Conservation (phyloP, 2,329 filamentous ascomycete genomes). For the Sporothrix curviconia region DNA sequence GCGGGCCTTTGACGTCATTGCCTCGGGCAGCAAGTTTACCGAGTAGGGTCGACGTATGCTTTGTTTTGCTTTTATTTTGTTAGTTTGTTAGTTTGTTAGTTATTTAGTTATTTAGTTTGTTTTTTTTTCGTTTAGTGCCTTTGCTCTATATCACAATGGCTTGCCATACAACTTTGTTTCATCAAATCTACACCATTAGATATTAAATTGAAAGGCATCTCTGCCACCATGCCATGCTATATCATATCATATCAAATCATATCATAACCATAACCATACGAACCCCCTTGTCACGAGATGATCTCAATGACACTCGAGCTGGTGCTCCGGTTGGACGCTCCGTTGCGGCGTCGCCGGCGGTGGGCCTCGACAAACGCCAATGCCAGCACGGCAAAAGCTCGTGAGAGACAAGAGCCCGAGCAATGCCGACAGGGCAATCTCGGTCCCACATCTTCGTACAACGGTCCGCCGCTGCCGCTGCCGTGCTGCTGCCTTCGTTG, state of each 20-base stretch:
- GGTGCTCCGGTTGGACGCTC: not conserved
- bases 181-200: not conserved
- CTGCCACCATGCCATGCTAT: too few relatives aligned
- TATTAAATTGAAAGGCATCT: too few relatives aligned
- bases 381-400: slow-evolving; percentile 11
- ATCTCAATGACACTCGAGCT: slow-evolving; percentile 19
- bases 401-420: slow-evolving; percentile 12
- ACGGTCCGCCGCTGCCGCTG: not conserved
- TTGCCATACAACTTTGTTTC: not conserved
- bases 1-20: slow-evolving; percentile 4
- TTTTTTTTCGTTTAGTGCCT: not conserved
- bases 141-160: not conserved
- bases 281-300: slow-evolving; percentile 5
- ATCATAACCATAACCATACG: too few relatives aligned
- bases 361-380: slow-evolving; percentile 4
- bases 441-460: slow-evolving; percentile 15
- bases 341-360: not conserved
- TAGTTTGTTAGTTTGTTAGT: too few relatives aligned
- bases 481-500: slow-evolving; percentile 1
- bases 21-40: not conserved
- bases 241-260: not conserved
- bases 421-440: slow-evolving; percentile 4
- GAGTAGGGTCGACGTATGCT: too few relatives aligned
- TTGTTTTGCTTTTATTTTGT: too few relatives aligned
- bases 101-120: not conserved